phyloP scores from a whole-genome alignment of 768 basidiomycete species.

The Lactifluus subvellereus region DNA sequence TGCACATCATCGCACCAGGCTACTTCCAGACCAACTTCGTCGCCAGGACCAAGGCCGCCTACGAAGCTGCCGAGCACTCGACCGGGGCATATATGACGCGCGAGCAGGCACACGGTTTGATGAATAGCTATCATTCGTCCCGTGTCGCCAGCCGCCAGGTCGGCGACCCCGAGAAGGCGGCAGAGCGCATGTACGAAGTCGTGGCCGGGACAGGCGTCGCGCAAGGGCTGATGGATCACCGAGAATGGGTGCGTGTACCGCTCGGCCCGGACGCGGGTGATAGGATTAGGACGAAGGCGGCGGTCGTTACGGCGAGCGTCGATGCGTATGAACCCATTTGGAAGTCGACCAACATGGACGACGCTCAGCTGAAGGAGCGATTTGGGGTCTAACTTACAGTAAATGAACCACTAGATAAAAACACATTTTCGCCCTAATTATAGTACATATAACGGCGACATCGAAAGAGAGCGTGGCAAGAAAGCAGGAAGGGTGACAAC shows the following conservation, averaged over 20 bases:
- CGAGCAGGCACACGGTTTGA: conserved; percentile 22
- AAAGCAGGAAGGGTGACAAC: not conserved
- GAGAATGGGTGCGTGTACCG: conserved; percentile 22
- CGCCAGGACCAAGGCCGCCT: conserved; percentile 1
- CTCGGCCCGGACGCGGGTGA: conserved; percentile 27
- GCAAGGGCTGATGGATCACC: conserved; percentile 21
- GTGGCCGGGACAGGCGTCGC: conserved; percentile 25
- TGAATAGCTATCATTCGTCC: conserved; percentile 5
- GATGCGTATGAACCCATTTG: conserved; percentile 24
- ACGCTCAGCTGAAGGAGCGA: not conserved
- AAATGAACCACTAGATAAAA: not conserved
- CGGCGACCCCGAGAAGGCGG: conserved; percentile 27
- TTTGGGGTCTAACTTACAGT: not conserved
- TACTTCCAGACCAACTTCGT: conserved; percentile 30
- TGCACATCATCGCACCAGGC: conserved; percentile 28
- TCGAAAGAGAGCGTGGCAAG: not conserved
- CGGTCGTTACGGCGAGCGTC: conserved; percentile 21
- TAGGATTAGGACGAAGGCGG: conserved; percentile 24
- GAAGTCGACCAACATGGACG: conserved; percentile 1
- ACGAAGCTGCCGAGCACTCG: not conserved
- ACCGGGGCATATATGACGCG: conserved; percentile 22
- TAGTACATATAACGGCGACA: not conserved
- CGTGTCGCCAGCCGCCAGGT: conserved; percentile 21
- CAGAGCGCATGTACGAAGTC: conserved; percentile 27
- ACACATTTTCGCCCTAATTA: not conserved